Evolutionary conservation across 352 stramenopile species (phyloP), one percentile per base, ranked within the genome.

Genomic region (Globisporangium camurandrum): DNA sequence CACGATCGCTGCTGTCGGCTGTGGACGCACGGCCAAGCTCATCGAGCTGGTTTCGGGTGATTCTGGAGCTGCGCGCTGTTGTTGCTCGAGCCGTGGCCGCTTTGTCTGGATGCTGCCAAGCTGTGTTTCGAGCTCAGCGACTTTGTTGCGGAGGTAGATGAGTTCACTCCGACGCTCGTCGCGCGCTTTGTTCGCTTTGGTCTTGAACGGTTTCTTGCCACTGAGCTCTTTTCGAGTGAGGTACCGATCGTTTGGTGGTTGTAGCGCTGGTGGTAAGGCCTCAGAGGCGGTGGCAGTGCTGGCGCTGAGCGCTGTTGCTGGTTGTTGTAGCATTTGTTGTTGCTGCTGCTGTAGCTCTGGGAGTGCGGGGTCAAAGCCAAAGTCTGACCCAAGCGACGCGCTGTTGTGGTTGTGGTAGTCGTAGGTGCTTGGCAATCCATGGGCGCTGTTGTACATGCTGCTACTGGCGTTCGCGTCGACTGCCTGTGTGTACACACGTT

Each of bases 131-230:
- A 56, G 30, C n/a, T 56, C 49, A 10, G 24, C 9, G 12, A 56
- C 38, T n/a, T 56, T 30, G 6, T 56, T 49, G 10, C 49, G 49
- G 6, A 56, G n/a, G 26, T 56, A 56, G 22, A 56, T 41, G 26
- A 56, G 49, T 38, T 56, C 49, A 16, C 46, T 30, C 4, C 36
- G 28, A 16, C 49, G 49, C 24, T 56, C 49, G n/a, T 56, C 49
- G 19, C 49, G 37, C 20, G 49, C 49, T 30, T 49, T 46, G 34
- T 56, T 56, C 28, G 49, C 34, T 22, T 56, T 56, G 33, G n/a
- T 36, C 26, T 48, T 49, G n/a, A 24, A 10, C 8, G 26, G 6
- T 37, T 46, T 56, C 49, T 49, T 56, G 9, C 33, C 16, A 17
- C 26, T 39, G 33, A 37, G 30, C 33, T 34, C 33, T 36, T 40